Evolutionary conservation across 176 grass and related monocot species (phyloP), one percentile per base, ranked within the genome.

Genomic region (Aegilops sharonensis): DNA sequence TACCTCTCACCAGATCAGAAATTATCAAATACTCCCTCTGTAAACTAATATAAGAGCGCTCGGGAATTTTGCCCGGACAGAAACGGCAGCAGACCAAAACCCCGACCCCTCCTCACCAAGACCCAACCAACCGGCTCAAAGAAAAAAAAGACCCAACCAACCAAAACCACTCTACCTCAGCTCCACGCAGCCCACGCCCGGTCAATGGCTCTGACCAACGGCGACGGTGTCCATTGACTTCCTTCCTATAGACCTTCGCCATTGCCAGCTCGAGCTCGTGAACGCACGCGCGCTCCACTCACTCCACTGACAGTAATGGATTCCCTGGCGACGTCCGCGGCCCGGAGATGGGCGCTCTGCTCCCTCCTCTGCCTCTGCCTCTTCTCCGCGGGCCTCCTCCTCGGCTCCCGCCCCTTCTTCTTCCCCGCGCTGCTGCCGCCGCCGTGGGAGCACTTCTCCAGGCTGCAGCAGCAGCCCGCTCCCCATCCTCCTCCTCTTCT

Each of bases 31-130:
- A 30, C 30, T 37, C 7, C n/a, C n/a, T n/a, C n/a, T n/a, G n/a
- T n/a, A n/a, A n/a, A n/a, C n/a, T n/a, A n/a, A n/a, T n/a, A n/a
- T n/a, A n/a, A n/a, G n/a, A n/a, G n/a, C n/a, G n/a, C n/a, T n/a
- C n/a, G n/a, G n/a, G n/a, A 40, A 45, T 12, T 45, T 45, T 45
- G 42, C 11, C 42, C 11, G 42, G 42, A 1, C 42, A 45, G 42
- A 45, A 30, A 56, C 0, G 11, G 75, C 61, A 30, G 59, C 84
- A 14, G 72, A 52, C 90, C 90, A 88, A 79, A 85, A 77, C 72
- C 83, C 72, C 83, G 89, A 89, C 90, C 65, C 73, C 83, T 88
- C 78, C 82, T 64, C 67, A 92, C 86, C 83, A 64, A 67, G 57
- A 66, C 48, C 65, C 61, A 47, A 63, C 80, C 61, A 67, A 63